Evolutionary conservation across 768 basidiomycete species (phyloP), one percentile per base, ranked within the genome.

Genomic region (Lactarius quietus): DNA sequence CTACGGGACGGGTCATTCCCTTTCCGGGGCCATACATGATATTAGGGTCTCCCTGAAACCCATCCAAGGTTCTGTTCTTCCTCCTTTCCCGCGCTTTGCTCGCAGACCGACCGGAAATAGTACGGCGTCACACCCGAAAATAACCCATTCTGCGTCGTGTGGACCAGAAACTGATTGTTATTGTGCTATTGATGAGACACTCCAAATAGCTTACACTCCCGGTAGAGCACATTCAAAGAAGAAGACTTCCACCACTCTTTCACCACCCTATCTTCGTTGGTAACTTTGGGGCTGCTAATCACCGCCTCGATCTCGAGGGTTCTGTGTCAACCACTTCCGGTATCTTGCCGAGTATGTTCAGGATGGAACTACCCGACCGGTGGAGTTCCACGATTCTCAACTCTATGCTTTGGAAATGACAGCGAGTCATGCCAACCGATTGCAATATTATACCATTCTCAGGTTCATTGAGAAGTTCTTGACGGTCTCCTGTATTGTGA

Each of bases 201-300:
- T 26, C 14, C 31, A 28, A 55, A 48, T 15, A 10, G n/a, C n/a
- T 17, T 18, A 18, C 20, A 18, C 35, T 4, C 29, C 6, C 33
- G 17, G 41, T 35, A 23, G 43, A 26, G n/a, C n/a, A n/a, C 18
- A 59, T 45, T n/a, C 48, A 51, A n/a, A 54, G 43, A 41, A n/a
- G n/a, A 45, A 48, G 43, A 14, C 48, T 6, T 41, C 14, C 18
- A 26, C 18, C 20, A 43, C 28, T 7, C 55, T 26, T 36, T 33
- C 41, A 26, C 33, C 17, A 10, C 45, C n/a, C 20, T 18, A 36
- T 33, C 28, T 48, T 38, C 54, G 43, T 61, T 20, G 43, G 35
- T 10, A 31, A 51, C 6, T 18, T n/a, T 48, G 38, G 54, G 59
- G 59, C 64, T 18, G 51, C 59, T 39, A 61, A 61, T 65, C 64